These are phyloP conservation scores for Magnolia sinica DNA, from an alignment of 164 flowering plant species.

Conservation along the genomic window DNA sequence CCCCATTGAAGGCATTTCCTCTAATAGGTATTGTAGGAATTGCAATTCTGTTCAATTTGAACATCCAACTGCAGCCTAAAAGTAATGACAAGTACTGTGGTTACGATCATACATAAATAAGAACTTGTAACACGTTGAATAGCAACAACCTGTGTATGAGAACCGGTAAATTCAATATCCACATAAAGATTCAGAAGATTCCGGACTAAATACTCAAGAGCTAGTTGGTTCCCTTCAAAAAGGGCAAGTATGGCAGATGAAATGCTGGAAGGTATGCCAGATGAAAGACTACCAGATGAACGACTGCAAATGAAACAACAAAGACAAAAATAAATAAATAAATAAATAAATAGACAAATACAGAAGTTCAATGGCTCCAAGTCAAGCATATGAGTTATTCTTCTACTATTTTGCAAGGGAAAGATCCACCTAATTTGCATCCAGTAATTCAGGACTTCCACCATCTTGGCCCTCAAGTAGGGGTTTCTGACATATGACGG, in stretches of 20 bases:
- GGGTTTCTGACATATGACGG: slow-evolving; percentile 84
- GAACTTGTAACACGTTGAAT: neutral
- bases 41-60: neutral
- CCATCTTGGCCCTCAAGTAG: slow-evolving; percentile 98
- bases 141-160: slow-evolving; percentile 85
- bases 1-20: neutral
- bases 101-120: neutral
- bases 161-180: slow-evolving; percentile 98
- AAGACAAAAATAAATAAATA: no score
- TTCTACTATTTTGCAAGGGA: slow-evolving; percentile 2
- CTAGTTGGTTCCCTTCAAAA: slow-evolving; percentile 86
- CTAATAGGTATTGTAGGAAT: neutral
- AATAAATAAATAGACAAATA: no score
- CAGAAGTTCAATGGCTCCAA: neutral
- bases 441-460: slow-evolving; percentile 97
- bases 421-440: slow-evolving; percentile 73
- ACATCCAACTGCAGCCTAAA: neutral
- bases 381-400: neutral
- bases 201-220: slow-evolving; percentile 81
- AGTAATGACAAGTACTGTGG: neutral
- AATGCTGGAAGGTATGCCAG: slow-evolving; percentile 46
- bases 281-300: neutral
- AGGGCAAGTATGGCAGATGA: slow-evolving; percentile 66
- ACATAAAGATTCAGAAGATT: slow-evolving; percentile 98
- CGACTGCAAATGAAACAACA: neutral